phyloP scores from a whole-genome alignment of 129 eudicot genomes.

The Escallonia herrerae region DNA sequence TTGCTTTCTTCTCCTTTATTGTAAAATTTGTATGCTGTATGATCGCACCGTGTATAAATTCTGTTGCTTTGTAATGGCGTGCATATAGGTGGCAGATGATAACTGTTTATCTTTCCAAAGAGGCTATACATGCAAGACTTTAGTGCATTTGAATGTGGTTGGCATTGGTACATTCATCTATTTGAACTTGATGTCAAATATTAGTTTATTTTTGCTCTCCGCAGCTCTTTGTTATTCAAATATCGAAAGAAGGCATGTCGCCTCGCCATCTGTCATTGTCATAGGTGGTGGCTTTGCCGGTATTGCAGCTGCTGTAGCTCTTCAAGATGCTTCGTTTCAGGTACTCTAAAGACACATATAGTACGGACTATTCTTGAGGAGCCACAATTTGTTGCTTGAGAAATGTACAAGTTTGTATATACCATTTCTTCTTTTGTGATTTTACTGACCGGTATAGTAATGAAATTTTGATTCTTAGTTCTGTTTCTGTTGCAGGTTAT shows the following conservation, averaged over 20 bases:
- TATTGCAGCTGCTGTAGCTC: conserved; percentile 84
- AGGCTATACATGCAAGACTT: no score
- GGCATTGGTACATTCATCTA: neutral
- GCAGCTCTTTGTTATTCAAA: conserved; percentile 51
- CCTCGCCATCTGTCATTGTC: conserved; percentile 81
- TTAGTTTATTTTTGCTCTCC: neutral
- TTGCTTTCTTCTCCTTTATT: no score
- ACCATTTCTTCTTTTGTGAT: no score
- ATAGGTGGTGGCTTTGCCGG: conserved; percentile 94
- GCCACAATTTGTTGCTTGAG: no score
- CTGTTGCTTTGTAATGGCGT: no score
- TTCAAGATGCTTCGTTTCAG: conserved; percentile 87
- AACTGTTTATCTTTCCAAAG: neutral
- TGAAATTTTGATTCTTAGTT: neutral
- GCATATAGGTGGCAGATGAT: no score
- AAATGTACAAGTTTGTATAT: no score
- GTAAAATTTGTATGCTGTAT: no score
- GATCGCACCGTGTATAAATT: no score
- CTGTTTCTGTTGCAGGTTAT: conserved; percentile 42
- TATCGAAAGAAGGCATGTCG: conserved; percentile 29
- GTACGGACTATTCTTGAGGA: no score
- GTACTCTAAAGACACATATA: conserved; percentile 18
- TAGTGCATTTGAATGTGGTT: no score
- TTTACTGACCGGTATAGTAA: no score
- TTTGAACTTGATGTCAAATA: neutral